Base-by-base conservation (phyloP, 2,329 filamentous ascomycete species). In the Cladophialophora bantiana region DNA sequence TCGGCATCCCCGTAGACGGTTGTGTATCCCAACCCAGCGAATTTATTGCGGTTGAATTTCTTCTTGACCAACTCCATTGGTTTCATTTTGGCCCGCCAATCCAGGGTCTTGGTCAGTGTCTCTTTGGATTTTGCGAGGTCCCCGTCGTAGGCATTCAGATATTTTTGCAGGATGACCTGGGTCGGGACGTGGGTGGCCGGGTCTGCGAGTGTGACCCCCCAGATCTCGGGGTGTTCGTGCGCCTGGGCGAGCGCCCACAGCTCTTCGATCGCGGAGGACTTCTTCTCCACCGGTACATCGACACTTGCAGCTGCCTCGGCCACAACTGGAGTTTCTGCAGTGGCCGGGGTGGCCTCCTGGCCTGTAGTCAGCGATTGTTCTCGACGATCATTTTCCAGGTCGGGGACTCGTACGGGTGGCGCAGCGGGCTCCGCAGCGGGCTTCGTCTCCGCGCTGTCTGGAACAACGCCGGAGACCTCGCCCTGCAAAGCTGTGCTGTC, bases 141-240 rank as follows among this genome's bases (percentile, higher is more conserved):
- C 68, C 90, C 89, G 68, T 89, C 88, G 77, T 97, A 97, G 77
- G 94, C 94, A 73, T 94, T 92, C 64, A 98, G 86, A 81, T 94
- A 97, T 83, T 97, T 98, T 77, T 96, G 93, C 57, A 97, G 84
- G 59, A 97, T 87, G 73, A 97, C 89, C 76, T 91, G 89, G 56
- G 91, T 93, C 62, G 91, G 91, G 60, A 94, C 84, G 73, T 93
- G 84, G 48, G 80, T 73, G 12, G 59, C 59, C 9, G 71, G 71
- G 50, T 76, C 75, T 45, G 63, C 73, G 53, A 97, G 86, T 36
- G 85, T 82, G 62, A 97, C 88, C 57, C 94, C 94, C 88, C 94
- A 98, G 85, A 97, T 91, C 83, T 97, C 93, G 59, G 81, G 81
- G 79, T 96, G 85, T 15, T 80, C 12, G 77, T 79, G 70, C 78